These are phyloP conservation scores for Closterium sp. DNA, from an alignment of 139 green algal species.

Conservation along the genomic window DNA sequence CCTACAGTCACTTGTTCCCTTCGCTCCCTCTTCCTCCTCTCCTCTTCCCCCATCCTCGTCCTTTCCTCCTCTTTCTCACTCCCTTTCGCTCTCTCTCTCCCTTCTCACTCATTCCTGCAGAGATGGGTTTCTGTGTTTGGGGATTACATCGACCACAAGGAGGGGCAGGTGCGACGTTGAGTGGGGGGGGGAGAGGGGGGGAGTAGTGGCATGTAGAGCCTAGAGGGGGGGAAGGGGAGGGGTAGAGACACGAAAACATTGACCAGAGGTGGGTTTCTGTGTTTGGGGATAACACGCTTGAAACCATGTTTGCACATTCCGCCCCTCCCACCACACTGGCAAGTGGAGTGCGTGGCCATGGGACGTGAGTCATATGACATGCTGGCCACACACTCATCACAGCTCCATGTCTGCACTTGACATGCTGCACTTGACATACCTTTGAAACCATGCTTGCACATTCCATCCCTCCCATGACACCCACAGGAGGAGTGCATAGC, in stretches of 20 bases:
- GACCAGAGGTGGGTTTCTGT: neutral
- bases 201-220: neutral
- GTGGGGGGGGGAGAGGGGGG: neutral
- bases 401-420: slow-evolving; percentile 7
- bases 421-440: neutral
- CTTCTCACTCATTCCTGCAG: neutral
- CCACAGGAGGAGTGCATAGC: no score
- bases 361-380: no score
- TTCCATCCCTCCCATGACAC: no score
- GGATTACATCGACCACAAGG: slow-evolving; percentile 22
- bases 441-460: no score
- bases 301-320: neutral
- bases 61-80: neutral
- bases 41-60: neutral
- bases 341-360: slow-evolving; percentile 12
- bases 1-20: no score
- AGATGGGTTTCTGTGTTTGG: slow-evolving; percentile 25
- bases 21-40: neutral
- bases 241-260: no score
- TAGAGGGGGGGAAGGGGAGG: neutral
- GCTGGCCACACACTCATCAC: slow-evolving; percentile 15
- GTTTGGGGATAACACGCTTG: neutral
- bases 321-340: neutral
- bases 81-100: neutral
- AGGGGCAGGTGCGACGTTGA: slow-evolving; percentile 11